Conservation (phyloP, 2,329 filamentous ascomycete species). For the Ascochyta viciae-villosae region DNA sequence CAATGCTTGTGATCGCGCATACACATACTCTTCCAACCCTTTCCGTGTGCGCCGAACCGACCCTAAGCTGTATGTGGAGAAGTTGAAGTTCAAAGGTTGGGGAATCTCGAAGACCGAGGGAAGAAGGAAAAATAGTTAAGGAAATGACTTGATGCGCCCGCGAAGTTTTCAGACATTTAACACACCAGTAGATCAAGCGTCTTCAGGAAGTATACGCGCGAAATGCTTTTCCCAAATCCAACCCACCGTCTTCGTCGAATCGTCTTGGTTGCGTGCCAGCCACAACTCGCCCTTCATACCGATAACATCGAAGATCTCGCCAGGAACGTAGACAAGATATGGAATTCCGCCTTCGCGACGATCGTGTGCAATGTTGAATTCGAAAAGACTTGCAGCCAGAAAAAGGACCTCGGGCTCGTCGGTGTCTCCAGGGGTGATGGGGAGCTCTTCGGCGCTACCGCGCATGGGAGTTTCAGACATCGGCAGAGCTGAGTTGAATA, state of each 20-base stretch:
- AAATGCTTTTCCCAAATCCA: constrained; percentile 99
- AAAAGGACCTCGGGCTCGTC: constrained; percentile 79
- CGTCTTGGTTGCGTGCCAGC: constrained; percentile 97
- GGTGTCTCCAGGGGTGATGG: constrained; percentile 51
- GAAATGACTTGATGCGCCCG: not conserved
- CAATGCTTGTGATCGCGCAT: constrained; percentile 15
- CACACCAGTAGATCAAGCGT: constrained; percentile 20
- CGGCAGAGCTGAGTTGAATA: constrained; percentile 89
- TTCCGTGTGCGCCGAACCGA: constrained; percentile 4
- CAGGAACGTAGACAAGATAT: constrained; percentile 93
- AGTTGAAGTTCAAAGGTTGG: not conserved
- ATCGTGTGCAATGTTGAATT: constrained; percentile 94
- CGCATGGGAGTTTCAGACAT: constrained; percentile 65
- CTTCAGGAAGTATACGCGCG: constrained; percentile 51
- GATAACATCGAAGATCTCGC: constrained; percentile 77
- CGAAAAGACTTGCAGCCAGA: constrained; percentile 90
- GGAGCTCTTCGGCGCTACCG: constrained; percentile 32
- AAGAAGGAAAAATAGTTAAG: not conserved
- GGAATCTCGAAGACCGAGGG: not conserved
- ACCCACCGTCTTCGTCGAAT: constrained; percentile 77
- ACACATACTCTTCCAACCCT: not conserved
- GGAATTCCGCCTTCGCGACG: constrained; percentile 94
- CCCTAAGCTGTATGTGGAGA: constrained; percentile 9
- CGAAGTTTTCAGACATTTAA: not conserved
- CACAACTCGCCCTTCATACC: constrained; percentile 97